Conservation (phyloP, 768 basidiomycete genomes). For the Kwoniella europaea region DNA sequence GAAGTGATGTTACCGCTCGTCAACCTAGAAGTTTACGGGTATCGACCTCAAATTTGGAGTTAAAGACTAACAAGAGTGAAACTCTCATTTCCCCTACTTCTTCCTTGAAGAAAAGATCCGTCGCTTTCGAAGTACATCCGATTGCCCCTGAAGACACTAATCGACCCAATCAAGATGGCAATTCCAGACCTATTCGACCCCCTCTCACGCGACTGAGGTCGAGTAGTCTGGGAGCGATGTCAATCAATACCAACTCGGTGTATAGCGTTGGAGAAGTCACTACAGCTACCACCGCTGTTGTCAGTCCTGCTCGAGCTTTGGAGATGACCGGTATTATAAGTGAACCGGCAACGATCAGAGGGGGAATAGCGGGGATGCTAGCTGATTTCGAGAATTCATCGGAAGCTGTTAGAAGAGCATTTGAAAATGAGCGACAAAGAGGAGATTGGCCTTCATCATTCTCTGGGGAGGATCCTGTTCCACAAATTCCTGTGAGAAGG, state of each 20-base stretch:
- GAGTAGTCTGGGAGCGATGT: slow-evolving; percentile 27
- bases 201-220: slow-evolving; percentile 16
- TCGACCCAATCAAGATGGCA: not conserved
- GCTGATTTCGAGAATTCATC: slow-evolving; percentile 1
- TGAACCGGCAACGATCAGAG: not conserved
- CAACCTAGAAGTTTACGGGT: not conserved
- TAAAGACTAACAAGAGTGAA: not conserved
- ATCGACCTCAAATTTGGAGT: slow-evolving; percentile 16
- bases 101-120: not conserved
- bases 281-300: slow-evolving; percentile 8
- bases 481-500: not conserved
- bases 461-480: not conserved
- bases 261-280: slow-evolving; percentile 35
- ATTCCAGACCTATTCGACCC: slow-evolving; percentile 3
- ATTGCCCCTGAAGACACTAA: not conserved
- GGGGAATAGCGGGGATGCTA: not conserved
- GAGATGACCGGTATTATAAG: not conserved
- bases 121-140: slow-evolving; percentile 3
- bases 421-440: slow-evolving; percentile 11
- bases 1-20: slow-evolving; percentile 10
- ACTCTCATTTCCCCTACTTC: slow-evolving; percentile 1
- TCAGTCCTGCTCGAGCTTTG: slow-evolving; percentile 16
- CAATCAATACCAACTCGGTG: slow-evolving; percentile 23
- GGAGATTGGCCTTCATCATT: slow-evolving; percentile 7
- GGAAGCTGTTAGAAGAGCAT: slow-evolving; percentile 6